Base-by-base conservation (phyloP, 2,329 filamentous ascomycete species). In the Aspergillus tubingensis region DNA sequence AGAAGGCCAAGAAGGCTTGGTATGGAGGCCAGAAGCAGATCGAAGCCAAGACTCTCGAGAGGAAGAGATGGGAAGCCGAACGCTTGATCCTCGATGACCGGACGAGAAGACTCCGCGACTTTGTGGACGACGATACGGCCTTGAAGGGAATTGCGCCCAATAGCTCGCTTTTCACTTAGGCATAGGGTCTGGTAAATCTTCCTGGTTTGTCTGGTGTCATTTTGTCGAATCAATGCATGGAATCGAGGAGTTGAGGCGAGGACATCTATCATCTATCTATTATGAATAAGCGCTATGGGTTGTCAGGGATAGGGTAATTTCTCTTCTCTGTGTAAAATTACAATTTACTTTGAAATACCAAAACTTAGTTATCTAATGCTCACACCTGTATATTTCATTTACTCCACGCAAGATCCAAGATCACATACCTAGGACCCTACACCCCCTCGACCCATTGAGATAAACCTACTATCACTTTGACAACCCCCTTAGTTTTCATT, bases 61-160 rank as follows among this genome's bases (percentile, higher is more conserved):
- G 75, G 19, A 73, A 71, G 50, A 64, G 74, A 32, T 79, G 77
- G 77, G 71, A 78, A 59, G 76, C 77, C n/a, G 77, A 79, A 60
- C 64, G 70, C 49, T 66, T 74, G 59, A 72, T 78, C 53, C 59
- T 79, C 11, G 68, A 76, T 49, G 76, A 77, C 58, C 69, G 77
- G 2, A 69, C 70, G 15, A 70, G 66, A 15, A 60, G 62, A 43
- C 63, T 77, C 44, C 65, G 67, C 58, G 69, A 73, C 19, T 53
- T 73, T 15, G 67, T 75, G 21, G 74, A 74, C 49, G 72, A 67
- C 2, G 72, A 75, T 52, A 67, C 68, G 8, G 65, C 66, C 1
- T 54, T 75, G 27, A 69, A 68, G 53, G 67, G 63, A 0, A 62
- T 74, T 23, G 67, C 71, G 25, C 70, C 72, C 7, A 69, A 69